Percentiles rank a stretch among this genome's conserved stretches.
Conservation (phyloP, 2,329 filamentous ascomycete genomes). For the Epichloe festucae region DNA sequence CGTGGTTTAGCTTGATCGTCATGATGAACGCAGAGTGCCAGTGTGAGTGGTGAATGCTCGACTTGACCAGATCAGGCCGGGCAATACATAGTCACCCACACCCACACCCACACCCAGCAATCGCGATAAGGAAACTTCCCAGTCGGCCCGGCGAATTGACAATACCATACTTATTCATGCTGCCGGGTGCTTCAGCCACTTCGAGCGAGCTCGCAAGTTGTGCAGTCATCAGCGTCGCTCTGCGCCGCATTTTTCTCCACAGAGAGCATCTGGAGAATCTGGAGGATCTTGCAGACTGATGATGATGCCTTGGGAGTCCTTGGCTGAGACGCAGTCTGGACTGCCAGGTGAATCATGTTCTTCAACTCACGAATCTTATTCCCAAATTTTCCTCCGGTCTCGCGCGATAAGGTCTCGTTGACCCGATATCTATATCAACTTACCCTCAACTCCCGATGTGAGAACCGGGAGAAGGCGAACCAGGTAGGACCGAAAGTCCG, state of each 20-base stretch:
- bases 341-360: not conserved
- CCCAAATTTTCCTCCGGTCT: too few relatives aligned
- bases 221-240: not conserved
- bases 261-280: not conserved
- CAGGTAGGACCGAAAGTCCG: constrained; percentile 3
- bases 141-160: not conserved
- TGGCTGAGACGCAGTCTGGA: not conserved
- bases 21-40: not conserved
- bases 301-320: not conserved
- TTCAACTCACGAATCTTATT: not conserved
- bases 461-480: not conserved
- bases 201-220: not conserved
- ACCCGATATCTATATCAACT: not conserved
- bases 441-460: not conserved
- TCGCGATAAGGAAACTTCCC: not conserved
- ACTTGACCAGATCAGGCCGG: too few relatives aligned
- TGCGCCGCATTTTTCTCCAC: not conserved
- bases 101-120: not conserved
- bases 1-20: not conserved
- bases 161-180: not conserved
- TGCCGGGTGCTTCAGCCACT: not conserved
- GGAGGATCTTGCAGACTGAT: not conserved
- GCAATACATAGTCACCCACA: too few relatives aligned
- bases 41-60: not conserved
- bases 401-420: not conserved